Evolutionary conservation across 805 yeast species (phyloP), one percentile per base, ranked within the genome.

Genomic region (Metschnikowia hibisci): DNA sequence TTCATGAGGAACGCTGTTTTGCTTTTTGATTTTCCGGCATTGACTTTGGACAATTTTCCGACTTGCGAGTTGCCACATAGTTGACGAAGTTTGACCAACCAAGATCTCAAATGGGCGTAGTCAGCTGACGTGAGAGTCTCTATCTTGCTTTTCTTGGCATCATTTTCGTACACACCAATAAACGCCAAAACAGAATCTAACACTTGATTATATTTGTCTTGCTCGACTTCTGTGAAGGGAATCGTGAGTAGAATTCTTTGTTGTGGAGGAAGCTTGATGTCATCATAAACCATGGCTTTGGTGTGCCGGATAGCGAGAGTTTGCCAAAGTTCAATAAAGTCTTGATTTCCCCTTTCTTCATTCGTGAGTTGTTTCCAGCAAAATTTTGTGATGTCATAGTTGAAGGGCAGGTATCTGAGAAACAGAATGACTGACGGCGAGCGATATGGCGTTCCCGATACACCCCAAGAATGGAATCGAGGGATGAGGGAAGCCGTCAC

Each of bases 391-490:
- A 61, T 55, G 14, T 68, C 74, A 42, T 68, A 67, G 41, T 68
- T 68, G 50, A 87, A 85, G 0, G 98, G 99, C 29, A 70, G 66
- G 12, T 80, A 59, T 48, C 82, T 71, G 46, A 89, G 61, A 55
- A 87, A 91, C 11, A 78, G 74, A 27, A 90, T 58, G 4, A 88
- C 71, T 0, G 95, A 84, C 34, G 76, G 79, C 37, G 90, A 69
- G 50, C 82, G 80, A 12, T 89, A 83, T 0, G 97, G 95, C 0
- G 99, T 93, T 6, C 99, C 99, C 1, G 96, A 87, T 0, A 90
- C 96, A 12, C 96, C 97, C 98, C 98, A 93, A 0, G 96, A 81
- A 64, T 93, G 97, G 35, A 80, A 77, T 41, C 96, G 71, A 4
- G 96, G 91, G 20, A 93, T 77, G 29, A 86, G 66, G 2, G 85